Evolutionary conservation across 768 basidiomycete species (phyloP).

Genomic region (Tephrocybe sp.): DNA sequence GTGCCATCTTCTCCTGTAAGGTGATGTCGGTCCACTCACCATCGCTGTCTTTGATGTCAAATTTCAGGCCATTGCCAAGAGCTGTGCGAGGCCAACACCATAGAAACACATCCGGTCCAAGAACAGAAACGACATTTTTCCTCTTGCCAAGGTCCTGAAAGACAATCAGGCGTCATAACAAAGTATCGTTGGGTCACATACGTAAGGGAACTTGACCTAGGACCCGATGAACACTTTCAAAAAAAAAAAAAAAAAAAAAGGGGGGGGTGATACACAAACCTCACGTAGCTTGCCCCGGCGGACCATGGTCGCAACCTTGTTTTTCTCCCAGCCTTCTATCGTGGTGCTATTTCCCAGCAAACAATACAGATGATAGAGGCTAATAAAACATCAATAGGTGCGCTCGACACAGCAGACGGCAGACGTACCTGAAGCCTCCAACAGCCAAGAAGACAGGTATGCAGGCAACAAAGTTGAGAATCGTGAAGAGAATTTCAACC

Average conservation of each 20-base stretch:
- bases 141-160: slow-evolving; percentile 73
- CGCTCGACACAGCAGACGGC: not conserved
- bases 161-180: slow-evolving; percentile 10
- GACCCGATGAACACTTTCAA: not conserved
- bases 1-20: slow-evolving; percentile 15
- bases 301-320: slow-evolving; percentile 84
- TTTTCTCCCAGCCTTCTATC: slow-evolving; percentile 98
- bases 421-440: slow-evolving; percentile 79
- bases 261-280: slow-evolving; percentile 31
- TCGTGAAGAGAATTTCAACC: slow-evolving; percentile 75
- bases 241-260: too few relatives aligned
- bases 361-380: slow-evolving; percentile 84
- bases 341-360: slow-evolving; percentile 85
- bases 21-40: slow-evolving; percentile 70
- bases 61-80: slow-evolving; percentile 75
- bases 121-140: slow-evolving; percentile 71
- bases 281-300: slow-evolving; percentile 83
- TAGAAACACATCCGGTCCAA: slow-evolving; percentile 69
- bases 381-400: slow-evolving; percentile 26
- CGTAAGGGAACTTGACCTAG: slow-evolving; percentile 92
- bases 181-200: slow-evolving; percentile 31
- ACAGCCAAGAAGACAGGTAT: slow-evolving; percentile 85
- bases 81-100: slow-evolving; percentile 83
- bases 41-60: slow-evolving; percentile 62
- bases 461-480: slow-evolving; percentile 84